Percentiles rank a stretch among this genome's conserved stretches.
These are phyloP conservation scores for Musa schizocarpa DNA, from an alignment of 176 grass and related monocot genomes.

Conservation along the genomic window DNA sequence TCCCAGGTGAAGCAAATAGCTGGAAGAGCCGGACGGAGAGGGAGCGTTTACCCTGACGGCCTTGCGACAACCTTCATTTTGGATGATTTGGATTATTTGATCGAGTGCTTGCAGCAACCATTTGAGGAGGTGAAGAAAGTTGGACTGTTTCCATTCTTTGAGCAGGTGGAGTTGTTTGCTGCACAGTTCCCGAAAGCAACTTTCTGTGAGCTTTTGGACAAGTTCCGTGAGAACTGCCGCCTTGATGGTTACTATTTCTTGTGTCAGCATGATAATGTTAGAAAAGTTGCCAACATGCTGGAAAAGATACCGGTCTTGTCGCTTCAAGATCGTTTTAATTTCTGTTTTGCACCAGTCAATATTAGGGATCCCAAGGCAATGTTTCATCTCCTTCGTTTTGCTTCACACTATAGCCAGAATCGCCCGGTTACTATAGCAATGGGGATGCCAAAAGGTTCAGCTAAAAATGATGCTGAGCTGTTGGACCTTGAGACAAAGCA, in stretches of 20 bases:
- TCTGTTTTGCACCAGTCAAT: conserved; percentile 88
- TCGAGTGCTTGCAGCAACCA: conserved; percentile 75
- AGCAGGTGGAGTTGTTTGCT: conserved; percentile 90
- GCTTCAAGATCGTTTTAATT: conserved; percentile 83
- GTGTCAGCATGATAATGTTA: conserved; percentile 62
- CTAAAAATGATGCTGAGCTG: conserved; percentile 79
- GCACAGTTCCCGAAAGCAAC: conserved; percentile 46
- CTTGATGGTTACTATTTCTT: conserved; percentile 73
- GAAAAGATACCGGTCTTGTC: conserved; percentile 67
- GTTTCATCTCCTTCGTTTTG: conserved; percentile 89
- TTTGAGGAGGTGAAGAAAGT: conserved; percentile 65
- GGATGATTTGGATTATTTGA: conserved; percentile 87
- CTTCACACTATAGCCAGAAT: conserved; percentile 60
- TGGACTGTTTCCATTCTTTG: conserved; percentile 87
- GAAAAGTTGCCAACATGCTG: conserved; percentile 95
- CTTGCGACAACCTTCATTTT: conserved; percentile 70
- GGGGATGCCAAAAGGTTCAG: conserved; percentile 77
- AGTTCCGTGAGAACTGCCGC: conserved; percentile 72
- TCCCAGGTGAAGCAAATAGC: conserved; percentile 97
- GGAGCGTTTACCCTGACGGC: conserved; percentile 80
- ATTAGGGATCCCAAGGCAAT: conserved; percentile 96
- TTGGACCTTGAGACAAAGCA: conserved; percentile 96
- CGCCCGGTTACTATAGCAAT: conserved; percentile 71
- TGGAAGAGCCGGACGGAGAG: conserved; percentile 79
- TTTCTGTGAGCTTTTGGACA: conserved; percentile 66